phyloP scores from a whole-genome alignment of 495 filamentous ascomycete species.

The Endocarpon pusillum region DNA sequence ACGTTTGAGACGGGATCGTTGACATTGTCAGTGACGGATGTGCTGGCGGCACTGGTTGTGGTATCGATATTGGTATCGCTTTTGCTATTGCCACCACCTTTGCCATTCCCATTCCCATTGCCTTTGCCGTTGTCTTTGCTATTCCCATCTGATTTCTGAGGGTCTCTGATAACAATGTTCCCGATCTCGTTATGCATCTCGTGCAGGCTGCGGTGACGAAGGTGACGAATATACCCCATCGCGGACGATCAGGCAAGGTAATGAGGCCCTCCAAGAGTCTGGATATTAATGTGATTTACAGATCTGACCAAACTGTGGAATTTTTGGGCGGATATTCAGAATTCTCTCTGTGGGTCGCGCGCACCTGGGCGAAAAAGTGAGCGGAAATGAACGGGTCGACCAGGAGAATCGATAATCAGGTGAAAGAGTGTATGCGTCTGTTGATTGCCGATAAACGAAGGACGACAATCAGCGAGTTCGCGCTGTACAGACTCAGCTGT shows the following conservation, averaged over 20 bases:
- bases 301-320: neutral
- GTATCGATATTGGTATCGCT: neutral
- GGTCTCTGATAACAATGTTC: neutral
- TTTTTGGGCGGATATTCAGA: constrained; percentile 5
- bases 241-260: constrained; percentile 4
- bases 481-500: too few species aligned
- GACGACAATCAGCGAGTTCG: constrained; percentile 23
- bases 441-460: constrained; percentile 22
- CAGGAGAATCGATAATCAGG: neutral
- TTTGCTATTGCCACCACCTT: neutral
- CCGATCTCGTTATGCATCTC: neutral
- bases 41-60: neutral
- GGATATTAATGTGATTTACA: constrained; percentile 2
- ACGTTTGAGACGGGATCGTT: too few species aligned
- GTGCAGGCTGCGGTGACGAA: neutral
- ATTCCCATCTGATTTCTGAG: neutral
- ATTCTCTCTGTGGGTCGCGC: constrained; percentile 1
- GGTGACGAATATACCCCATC: constrained; percentile 1
- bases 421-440: constrained; percentile 8
- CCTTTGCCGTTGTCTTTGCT: neutral
- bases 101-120: neutral
- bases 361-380: constrained; percentile 1
- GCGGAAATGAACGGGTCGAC: constrained; percentile 5
- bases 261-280: constrained; percentile 2
- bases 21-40: constrained; percentile 14